Base-by-base conservation (phyloP, 2,329 filamentous ascomycete species). In the Hymenoscyphus salicellus region DNA sequence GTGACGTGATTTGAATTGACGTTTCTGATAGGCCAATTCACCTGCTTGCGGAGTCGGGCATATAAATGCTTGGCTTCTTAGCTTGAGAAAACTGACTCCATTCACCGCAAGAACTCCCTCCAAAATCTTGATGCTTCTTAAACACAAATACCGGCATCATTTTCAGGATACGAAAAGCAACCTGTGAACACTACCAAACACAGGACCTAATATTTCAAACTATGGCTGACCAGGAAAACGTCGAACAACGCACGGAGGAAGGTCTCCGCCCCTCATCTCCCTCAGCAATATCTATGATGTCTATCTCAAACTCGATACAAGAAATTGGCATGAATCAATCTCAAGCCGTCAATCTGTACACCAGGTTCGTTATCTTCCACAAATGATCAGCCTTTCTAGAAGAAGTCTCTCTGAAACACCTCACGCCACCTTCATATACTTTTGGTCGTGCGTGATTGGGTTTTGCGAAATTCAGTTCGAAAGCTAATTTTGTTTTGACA, bases 321-420 rank as follows among this genome's bases (percentile, higher is more conserved):
- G 46, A 23, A 52, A 10, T 14, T 28, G 20, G 69, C 16, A 73
- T 78, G 66, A 76, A 72, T 16, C 73, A 70, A 66, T 67, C 74
- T 5, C 77, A 79, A 61, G 77, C 77, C 5, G 70, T 71, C 43
- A 76, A 76, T 62, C 71, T 85, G 6, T 86, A 85, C 66, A 72
- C 80, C 16, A 63, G 61, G 61, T 63, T 28, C 30, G 32, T 55
- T 28, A 20, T n/a, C 28, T 30, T 49, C 16, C 36, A 26, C 28
- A 20, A 11, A 49, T 43, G 16, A 20, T 17, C 36, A 28, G 10
- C 33, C 8, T 52, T 52, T 52, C 46, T 52, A 11, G 46, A 14
- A 26, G 11, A 52, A 26, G 3, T 26, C 11, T 52, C 10, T 52
- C 10, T 26, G 20, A 52, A 52, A 28, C n/a, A 26, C 8, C 20